These are phyloP conservation scores for Heterobasidion occidentale DNA, from an alignment of 1,284 basidiomycete species.

Conservation along the genomic window DNA sequence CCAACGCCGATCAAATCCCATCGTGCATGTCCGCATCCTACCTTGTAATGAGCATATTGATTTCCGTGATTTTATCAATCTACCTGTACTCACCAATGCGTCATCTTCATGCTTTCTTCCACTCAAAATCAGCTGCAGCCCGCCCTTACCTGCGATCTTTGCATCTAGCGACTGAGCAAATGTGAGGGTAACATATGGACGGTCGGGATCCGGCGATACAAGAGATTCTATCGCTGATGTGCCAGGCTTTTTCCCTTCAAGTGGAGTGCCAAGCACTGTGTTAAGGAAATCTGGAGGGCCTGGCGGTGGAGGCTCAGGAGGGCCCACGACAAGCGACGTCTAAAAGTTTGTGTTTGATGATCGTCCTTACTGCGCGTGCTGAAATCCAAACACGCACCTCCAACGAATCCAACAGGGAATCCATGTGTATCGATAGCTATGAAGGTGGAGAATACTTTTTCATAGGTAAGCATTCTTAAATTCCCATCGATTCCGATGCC, in stretches of 20 bases:
- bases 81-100: conserved; percentile 65
- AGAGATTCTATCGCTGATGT: conserved; percentile 11
- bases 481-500: too few relatives aligned
- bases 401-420: neutral
- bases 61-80: neutral
- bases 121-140: conserved; percentile 77
- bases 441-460: too few relatives aligned
- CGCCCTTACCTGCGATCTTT: conserved; percentile 77
- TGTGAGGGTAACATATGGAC: conserved; percentile 77
- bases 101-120: conserved; percentile 90
- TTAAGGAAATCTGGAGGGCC: conserved; percentile 20
- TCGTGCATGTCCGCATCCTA: conserved; percentile 87
- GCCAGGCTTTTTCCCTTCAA: conserved; percentile 5
- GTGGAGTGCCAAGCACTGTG: conserved; percentile 15
- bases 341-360: neutral
- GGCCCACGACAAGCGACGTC: neutral
- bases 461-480: too few relatives aligned
- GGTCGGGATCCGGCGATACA: conserved; percentile 12
- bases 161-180: conserved; percentile 95
- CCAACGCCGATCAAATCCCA: conserved; percentile 89
- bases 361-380: neutral
- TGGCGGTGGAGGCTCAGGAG: neutral
- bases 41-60: conserved; percentile 4
- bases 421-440: neutral
- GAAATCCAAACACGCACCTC: neutral